These are phyloP conservation scores for Giardia duodenalis DNA, from an alignment of 208 protist species.

Conservation along the genomic window DNA sequence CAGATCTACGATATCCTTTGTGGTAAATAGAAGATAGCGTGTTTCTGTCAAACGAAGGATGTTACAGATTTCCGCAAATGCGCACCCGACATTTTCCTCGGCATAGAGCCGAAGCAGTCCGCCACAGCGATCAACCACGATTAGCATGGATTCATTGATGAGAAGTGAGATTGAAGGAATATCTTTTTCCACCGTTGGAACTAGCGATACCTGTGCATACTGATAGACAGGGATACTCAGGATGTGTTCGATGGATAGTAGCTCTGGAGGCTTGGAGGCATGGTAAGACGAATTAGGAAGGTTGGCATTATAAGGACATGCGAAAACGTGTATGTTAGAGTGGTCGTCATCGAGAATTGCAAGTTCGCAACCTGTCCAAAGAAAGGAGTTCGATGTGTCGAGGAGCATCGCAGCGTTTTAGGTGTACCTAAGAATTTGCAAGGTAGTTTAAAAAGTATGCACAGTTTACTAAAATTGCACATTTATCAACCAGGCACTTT, in stretches of 20 bases:
- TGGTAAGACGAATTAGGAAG: too few relatives aligned
- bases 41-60: neutral
- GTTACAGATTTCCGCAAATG: neutral
- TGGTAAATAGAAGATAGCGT: neutral
- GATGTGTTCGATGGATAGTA: neutral
- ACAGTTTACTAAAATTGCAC: too few relatives aligned
- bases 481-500: too few relatives aligned
- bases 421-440: too few relatives aligned
- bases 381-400: neutral
- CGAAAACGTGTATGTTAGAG: neutral
- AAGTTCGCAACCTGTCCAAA: neutral
- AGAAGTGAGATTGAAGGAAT: neutral
- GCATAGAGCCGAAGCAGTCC: neutral
- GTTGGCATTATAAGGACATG: neutral
- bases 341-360: neutral
- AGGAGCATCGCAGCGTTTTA: neutral
- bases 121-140: neutral
- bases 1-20: neutral
- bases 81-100: neutral
- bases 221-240: neutral
- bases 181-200: neutral
- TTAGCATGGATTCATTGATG: neutral
- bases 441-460: too few relatives aligned
- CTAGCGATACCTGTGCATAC: neutral
- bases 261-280: too few relatives aligned